A percentile compares a stretch with the other conserved stretches of the same genome.
Evolutionary conservation across 139 green algal genomes (phyloP).

Genomic region (Picochlorum sp.): DNA sequence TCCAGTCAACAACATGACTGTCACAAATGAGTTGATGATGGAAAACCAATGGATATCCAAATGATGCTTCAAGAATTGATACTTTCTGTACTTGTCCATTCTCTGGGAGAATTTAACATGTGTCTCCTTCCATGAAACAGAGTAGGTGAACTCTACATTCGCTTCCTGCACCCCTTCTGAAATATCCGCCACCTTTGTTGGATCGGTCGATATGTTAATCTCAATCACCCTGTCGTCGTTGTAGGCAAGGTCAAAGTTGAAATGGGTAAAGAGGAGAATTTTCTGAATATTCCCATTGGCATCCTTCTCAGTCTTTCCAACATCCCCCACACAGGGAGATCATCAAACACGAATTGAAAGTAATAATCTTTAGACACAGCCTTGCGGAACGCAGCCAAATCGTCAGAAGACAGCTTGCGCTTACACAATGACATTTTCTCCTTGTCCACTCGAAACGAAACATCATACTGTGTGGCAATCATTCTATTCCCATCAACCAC

Average conservation of each 20-base stretch:
- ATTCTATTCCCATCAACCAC: slow-evolving; percentile 55
- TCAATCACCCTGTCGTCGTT: slow-evolving; percentile 81
- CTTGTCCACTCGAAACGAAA: slow-evolving; percentile 69
- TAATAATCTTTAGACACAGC: slow-evolving; percentile 47
- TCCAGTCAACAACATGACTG: slow-evolving; percentile 87
- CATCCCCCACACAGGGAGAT: slow-evolving; percentile 92
- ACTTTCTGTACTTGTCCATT: slow-evolving; percentile 85
- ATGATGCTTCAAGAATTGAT: slow-evolving; percentile 85
- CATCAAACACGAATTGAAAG: slow-evolving; percentile 18
- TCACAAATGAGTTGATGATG: slow-evolving; percentile 95
- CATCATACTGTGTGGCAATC: slow-evolving; percentile 73
- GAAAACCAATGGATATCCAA: slow-evolving; percentile 92
- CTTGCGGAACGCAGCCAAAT: slow-evolving; percentile 72
- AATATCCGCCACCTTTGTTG: slow-evolving; percentile 14
- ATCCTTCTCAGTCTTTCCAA: slow-evolving; percentile 50
- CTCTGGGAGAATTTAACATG: slow-evolving; percentile 59
- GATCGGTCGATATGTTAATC: slow-evolving; percentile 42
- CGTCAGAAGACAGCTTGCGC: slow-evolving; percentile 55
- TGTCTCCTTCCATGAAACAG: slow-evolving; percentile 70
- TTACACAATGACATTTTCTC: slow-evolving; percentile 76
- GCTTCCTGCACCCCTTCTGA: slow-evolving; percentile 24
- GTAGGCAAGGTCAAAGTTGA: slow-evolving; percentile 89
- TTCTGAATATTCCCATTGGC: slow-evolving; percentile 8
- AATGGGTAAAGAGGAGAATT: slow-evolving; percentile 85
- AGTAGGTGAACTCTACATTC: slow-evolving; percentile 67